Percentiles rank a stretch among this genome's conserved stretches.
phyloP scores from a whole-genome alignment of 768 basidiomycete genomes.

The Xerocomus brunneocitrinus region DNA sequence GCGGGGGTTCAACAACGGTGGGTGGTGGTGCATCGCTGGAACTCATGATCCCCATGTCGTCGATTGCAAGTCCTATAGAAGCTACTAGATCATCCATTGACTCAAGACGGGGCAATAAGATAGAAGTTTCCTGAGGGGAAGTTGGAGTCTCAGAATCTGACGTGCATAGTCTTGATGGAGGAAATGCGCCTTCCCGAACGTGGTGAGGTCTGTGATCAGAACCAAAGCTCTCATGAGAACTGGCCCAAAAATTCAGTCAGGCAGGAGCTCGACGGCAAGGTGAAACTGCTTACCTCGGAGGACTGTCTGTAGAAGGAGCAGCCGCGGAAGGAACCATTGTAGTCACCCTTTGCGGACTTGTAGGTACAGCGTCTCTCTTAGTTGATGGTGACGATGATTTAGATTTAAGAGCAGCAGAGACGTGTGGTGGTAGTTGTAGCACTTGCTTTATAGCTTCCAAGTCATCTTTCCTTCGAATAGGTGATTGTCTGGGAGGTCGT shows the following conservation, averaged over 20 bases:
- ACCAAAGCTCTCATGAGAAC: conserved; percentile 23
- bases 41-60: conserved; percentile 34
- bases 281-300: conserved; percentile 16
- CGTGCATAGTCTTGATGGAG: conserved; percentile 39
- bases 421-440: conserved; percentile 54
- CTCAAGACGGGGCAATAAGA: conserved; percentile 22
- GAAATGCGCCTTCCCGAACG: conserved; percentile 63
- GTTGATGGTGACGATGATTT: conserved; percentile 19
- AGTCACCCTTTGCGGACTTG: conserved; percentile 26
- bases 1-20: conserved; percentile 38
- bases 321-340: background rate
- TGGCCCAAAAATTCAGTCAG: conserved; percentile 2
- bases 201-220: conserved; percentile 26
- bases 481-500: conserved; percentile 60
- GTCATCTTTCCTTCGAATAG: conserved; percentile 44
- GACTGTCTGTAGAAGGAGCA: conserved; percentile 8
- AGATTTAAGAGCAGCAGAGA: conserved; percentile 38
- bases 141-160: conserved; percentile 15
- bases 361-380: conserved; percentile 19
- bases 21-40: conserved; percentile 34
- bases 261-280: background rate
- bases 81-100: conserved; percentile 38
- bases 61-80: conserved; percentile 35
- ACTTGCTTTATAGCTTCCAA: conserved; percentile 56
- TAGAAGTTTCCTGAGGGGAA: conserved; percentile 17